Evolutionary conservation across 1,284 basidiomycete genomes (phyloP), one percentile per base, ranked within the genome.

Genomic region (Melampsora abietis-canadensis): DNA sequence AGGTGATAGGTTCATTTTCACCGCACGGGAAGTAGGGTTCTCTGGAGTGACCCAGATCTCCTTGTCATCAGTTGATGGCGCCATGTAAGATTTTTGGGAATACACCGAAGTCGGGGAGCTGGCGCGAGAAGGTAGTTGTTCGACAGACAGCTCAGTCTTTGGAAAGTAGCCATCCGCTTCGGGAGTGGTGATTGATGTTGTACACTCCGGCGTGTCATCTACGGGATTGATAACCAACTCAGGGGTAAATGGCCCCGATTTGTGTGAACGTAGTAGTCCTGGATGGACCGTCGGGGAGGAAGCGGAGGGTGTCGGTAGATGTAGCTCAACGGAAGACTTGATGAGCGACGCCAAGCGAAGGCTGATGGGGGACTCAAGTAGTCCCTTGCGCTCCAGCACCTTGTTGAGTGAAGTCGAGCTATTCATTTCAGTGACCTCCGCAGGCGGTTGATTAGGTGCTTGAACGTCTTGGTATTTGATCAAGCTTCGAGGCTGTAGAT

Each of bases 1-100:
- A 14, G 69, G 69, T 0, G 62, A 57, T 7, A 62, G 48, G 34
- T 21, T 65, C 47, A 72, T 19, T 14, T 72, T 72, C 27, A 72
- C 31, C 24, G 69, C 31, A 4, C 40, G 69, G 6, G 62, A 37
- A 30, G 69, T 40, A 21, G 61, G 62, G 27, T 72, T 59, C 8
- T 60, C 48, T 15, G 69, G 54, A 31, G 30, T 72, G 62, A 30
- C 48, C 30, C 7, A 30, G 27, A 60, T 57, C n/a, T 24, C 27
- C 51, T 27, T 21, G 51, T 14, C 27, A 12, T 57, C n/a, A 12
- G n/a, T 21, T 30, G 21, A 24, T 57, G 21, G 27, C 21, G 54
- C 21, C 0, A 8, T 21, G 21, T 57, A 24, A 12, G 54, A 30
- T 24, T 21, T 57, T 57, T 57, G 21, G 7, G 21, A 57, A 57